phyloP scores from a whole-genome alignment of 768 basidiomycete genomes.

The Boletus fagicola region DNA sequence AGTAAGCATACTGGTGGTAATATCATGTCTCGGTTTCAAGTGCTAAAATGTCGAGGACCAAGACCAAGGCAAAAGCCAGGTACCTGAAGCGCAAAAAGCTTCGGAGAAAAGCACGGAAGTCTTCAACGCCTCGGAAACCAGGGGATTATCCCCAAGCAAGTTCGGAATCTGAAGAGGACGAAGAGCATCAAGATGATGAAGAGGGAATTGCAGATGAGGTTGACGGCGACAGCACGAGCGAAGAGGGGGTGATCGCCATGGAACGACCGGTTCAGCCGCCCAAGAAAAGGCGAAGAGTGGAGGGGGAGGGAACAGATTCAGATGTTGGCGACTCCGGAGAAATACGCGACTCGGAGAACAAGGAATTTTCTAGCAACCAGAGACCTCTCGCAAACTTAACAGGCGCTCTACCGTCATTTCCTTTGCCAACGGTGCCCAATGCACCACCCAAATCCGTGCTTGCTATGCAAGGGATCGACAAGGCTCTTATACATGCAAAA shows the following conservation, averaged over 20 bases:
- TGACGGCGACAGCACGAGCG: slow-evolving; percentile 6
- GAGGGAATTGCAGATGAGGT: slow-evolving; percentile 21
- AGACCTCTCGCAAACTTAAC: slow-evolving; percentile 17
- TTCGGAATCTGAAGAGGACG: slow-evolving; percentile 26
- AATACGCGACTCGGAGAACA: neutral
- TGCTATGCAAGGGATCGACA: slow-evolving; percentile 76
- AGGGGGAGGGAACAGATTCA: slow-evolving; percentile 23
- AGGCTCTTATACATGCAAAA: slow-evolving; percentile 66
- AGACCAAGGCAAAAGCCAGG: slow-evolving; percentile 70
- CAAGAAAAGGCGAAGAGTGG: slow-evolving; percentile 46
- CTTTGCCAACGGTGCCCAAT: slow-evolving; percentile 61
- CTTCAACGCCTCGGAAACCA: slow-evolving; percentile 26
- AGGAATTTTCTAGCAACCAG: neutral
- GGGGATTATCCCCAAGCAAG: slow-evolving; percentile 21
- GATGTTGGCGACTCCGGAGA: slow-evolving; percentile 2
- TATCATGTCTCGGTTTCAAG: neutral
- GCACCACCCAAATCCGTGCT: slow-evolving; percentile 71
- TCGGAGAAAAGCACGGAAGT: slow-evolving; percentile 53
- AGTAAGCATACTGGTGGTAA: slow-evolving; percentile 15
- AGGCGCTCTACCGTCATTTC: slow-evolving; percentile 62
- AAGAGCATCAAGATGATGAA: slow-evolving; percentile 14
- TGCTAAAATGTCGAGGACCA: slow-evolving; percentile 36
- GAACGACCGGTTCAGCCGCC: slow-evolving; percentile 29
- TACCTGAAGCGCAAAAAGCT: slow-evolving; percentile 74
- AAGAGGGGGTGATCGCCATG: slow-evolving; percentile 8